Evolutionary conservation across 306 rosid genomes (phyloP).

Genomic region (Inga laurina): DNA sequence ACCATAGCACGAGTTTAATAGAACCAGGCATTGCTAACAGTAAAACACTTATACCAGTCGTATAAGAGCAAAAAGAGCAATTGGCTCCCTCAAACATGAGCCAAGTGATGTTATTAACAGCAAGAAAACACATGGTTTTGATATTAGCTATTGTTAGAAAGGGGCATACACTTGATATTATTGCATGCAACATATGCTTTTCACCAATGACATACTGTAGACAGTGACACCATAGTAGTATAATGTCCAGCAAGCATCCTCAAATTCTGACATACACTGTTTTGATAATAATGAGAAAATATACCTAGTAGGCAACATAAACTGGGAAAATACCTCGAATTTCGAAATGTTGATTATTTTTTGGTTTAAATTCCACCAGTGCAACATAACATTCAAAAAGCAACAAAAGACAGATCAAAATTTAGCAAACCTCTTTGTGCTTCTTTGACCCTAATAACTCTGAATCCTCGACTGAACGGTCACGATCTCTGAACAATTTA

Average conservation of each 20-base stretch:
- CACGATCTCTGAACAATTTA: slow-evolving; percentile 85
- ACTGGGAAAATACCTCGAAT: not conserved
- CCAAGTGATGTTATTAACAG: not conserved
- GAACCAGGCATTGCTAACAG: not conserved
- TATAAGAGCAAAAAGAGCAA: not conserved
- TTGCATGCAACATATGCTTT: not conserved
- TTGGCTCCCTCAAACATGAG: not conserved
- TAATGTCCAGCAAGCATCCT: not conserved
- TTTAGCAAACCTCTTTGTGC: slow-evolving; percentile 71
- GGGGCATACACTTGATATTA: not conserved
- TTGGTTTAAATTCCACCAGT: slow-evolving; percentile 12
- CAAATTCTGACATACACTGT: not conserved
- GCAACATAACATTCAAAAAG: not conserved
- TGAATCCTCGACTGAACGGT: slow-evolving; percentile 87
- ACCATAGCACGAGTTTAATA: not conserved
- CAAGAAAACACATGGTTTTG: not conserved
- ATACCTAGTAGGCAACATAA: not conserved
- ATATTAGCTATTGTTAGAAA: not conserved
- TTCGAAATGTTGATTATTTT: not conserved
- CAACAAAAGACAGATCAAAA: slow-evolving; percentile 22
- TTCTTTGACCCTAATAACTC: slow-evolving; percentile 81
- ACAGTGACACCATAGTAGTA: not conserved
- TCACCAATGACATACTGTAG: not conserved
- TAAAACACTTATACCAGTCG: not conserved
- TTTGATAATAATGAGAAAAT: not conserved